A percentile compares a stretch with the other conserved stretches of the same genome.
phyloP scores from a whole-genome alignment of 2,329 filamentous ascomycete genomes.

The Cercospora sojina region DNA sequence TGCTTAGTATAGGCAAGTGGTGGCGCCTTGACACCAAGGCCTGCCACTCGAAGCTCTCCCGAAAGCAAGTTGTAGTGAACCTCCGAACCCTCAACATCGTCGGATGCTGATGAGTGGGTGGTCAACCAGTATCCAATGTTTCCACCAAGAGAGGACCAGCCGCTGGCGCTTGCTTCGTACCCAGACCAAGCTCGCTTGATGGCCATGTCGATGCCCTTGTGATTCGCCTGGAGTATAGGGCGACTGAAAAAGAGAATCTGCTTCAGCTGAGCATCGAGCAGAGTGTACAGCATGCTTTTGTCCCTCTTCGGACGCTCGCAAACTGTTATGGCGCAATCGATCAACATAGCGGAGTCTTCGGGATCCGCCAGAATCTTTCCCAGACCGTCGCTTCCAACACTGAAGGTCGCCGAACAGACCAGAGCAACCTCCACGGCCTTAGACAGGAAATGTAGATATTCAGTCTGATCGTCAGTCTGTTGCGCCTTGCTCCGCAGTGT shows the following conservation, averaged over 20 bases:
- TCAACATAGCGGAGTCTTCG: conserved; percentile 19
- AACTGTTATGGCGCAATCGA: conserved; percentile 24
- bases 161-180: not conserved
- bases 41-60: conserved; percentile 53
- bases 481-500: conserved; percentile 40
- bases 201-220: conserved; percentile 22
- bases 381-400: conserved; percentile 26
- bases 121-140: conserved; percentile 7
- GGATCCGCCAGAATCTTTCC: conserved; percentile 19
- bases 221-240: not conserved
- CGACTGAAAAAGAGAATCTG: conserved; percentile 23
- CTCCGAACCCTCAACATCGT: not conserved
- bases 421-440: conserved; percentile 56
- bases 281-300: not conserved
- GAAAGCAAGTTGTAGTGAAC: conserved; percentile 48
- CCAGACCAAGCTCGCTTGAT: conserved; percentile 44
- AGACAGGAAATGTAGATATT: conserved; percentile 28
- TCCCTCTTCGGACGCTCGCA: conserved; percentile 18
- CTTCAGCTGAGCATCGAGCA: conserved; percentile 12
- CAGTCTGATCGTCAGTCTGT: conserved; percentile 39
- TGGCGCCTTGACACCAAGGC: conserved; percentile 52
- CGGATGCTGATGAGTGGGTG: not conserved
- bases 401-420: conserved; percentile 54
- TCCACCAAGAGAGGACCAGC: not conserved
- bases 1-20: conserved; percentile 53